Evolutionary conservation across 768 basidiomycete species (phyloP).

Genomic region (Suillus hirtellus): DNA sequence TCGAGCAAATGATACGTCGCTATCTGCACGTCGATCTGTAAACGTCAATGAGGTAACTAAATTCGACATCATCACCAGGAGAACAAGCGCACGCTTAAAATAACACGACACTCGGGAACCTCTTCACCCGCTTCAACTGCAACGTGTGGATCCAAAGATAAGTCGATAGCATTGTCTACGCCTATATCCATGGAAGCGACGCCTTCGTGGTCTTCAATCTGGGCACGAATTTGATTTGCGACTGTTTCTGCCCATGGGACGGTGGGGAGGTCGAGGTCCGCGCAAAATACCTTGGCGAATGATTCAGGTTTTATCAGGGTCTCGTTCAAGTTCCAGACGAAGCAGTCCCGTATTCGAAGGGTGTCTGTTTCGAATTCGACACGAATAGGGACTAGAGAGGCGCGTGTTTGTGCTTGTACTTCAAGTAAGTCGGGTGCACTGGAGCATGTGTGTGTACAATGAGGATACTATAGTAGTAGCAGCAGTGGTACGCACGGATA

Average conservation of each 20-base stretch:
- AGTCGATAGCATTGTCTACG: constrained; percentile 31
- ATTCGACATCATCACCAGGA: constrained; percentile 15
- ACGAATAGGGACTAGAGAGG: constrained; percentile 83
- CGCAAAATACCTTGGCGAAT: constrained; percentile 86
- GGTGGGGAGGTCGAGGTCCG: constrained; percentile 78
- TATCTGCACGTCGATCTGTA: constrained; percentile 94
- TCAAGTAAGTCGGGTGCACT: constrained; percentile 69
- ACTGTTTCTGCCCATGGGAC: constrained; percentile 74
- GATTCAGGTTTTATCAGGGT: constrained; percentile 78
- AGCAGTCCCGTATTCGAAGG: constrained; percentile 90
- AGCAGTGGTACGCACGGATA: constrained; percentile 62
- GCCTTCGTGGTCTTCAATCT: constrained; percentile 87
- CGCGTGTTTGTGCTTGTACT: constrained; percentile 52
- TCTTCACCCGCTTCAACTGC: constrained; percentile 52
- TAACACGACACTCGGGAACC: constrained; percentile 76
- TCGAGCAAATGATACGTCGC: constrained; percentile 89
- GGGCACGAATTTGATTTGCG: constrained; percentile 84
- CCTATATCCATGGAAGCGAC: constrained; percentile 78
- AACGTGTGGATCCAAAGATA: constrained; percentile 32
- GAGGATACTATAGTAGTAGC: constrained; percentile 2
- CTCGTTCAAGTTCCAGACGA: constrained; percentile 95
- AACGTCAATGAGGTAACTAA: constrained; percentile 10
- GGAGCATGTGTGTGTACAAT: constrained; percentile 8
- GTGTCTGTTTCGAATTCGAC: constrained; percentile 94
- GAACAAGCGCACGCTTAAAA: constrained; percentile 63